phyloP scores from a whole-genome alignment of 2,329 filamentous ascomycete genomes.

The Exophiala xenobiotica region DNA sequence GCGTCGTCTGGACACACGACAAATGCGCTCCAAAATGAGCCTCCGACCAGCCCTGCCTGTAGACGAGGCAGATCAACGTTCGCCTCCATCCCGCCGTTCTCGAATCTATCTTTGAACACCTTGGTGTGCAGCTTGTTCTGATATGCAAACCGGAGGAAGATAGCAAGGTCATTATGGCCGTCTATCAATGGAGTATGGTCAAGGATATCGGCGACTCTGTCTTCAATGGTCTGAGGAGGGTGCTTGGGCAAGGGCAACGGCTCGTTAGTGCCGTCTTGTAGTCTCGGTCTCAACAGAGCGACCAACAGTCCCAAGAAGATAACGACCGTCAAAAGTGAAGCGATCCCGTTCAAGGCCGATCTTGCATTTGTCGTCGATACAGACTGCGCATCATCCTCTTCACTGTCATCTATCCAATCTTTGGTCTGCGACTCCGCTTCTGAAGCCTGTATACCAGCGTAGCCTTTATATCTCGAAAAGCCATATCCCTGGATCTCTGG shows the following conservation, averaged over 20 bases:
- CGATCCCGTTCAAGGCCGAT: slow-evolving; percentile 20
- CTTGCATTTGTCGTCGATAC: slow-evolving; percentile 11
- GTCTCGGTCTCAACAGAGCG: slow-evolving; percentile 20
- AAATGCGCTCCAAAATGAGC: slow-evolving; percentile 91
- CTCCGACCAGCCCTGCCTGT: slow-evolving; percentile 68
- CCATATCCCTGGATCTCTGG: slow-evolving; percentile 31
- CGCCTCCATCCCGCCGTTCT: slow-evolving; percentile 63
- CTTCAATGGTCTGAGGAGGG: slow-evolving; percentile 32
- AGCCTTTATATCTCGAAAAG: slow-evolving; percentile 12
- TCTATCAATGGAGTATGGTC: slow-evolving; percentile 58
- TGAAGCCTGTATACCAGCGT: slow-evolving; percentile 6
- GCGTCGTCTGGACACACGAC: slow-evolving; percentile 72
- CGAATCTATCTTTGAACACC: slow-evolving; percentile 73
- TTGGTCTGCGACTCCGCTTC: slow-evolving; percentile 3
- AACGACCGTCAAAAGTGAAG: slow-evolving; percentile 26
- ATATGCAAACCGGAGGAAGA: slow-evolving; percentile 65
- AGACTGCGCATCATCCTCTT: slow-evolving; percentile 19
- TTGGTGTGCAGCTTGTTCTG: slow-evolving; percentile 74
- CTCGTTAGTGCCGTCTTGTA: neutral
- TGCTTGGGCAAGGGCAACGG: slow-evolving; percentile 8
- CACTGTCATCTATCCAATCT: slow-evolving; percentile 5
- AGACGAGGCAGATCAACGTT: slow-evolving; percentile 82
- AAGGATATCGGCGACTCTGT: slow-evolving; percentile 47
- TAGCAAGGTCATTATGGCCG: slow-evolving; percentile 85
- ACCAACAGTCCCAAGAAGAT: slow-evolving; percentile 25